Evolutionary conservation across 345 rosid species (phyloP), one percentile per base, ranked within the genome.

Genomic region (Erodium maritimum): DNA sequence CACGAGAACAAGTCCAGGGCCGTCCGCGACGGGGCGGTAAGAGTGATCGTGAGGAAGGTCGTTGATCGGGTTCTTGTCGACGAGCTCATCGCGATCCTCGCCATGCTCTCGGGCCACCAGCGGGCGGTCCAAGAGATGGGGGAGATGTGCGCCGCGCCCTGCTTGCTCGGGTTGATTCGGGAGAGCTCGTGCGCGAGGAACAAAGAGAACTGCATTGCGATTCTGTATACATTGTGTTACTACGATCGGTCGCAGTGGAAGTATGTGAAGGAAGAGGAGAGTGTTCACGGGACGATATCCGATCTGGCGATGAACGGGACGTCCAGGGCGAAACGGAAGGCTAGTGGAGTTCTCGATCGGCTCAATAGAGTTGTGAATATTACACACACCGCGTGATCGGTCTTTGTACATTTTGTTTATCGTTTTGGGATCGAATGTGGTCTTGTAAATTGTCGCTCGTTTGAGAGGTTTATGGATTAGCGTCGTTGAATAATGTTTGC

Each of bases 301-400:
- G 86, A 81, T 68, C 91, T 93, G 63, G 75, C 84, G 18, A 72
- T 75, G 53, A 85, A 82, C 23, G 99, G 99, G 50, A 89, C 97
- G 54, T 74, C 97, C 11, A 82, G 99, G 76, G 99, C 97, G 59
- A 84, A 83, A 80, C 79, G 99, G 72, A 93, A 93, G 73, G 99
- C 99, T 5, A 79, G 61, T 11, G 83, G 84, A 50, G 82, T 89
- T 37, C 83, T 93, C 19, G 99, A 85, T 33, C 80, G 94, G 76
- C 55, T 93, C 71, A 82, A 73, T 60, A 77, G 85, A 58, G 71
- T 76, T 55, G 71, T 80, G 73, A 87, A 80, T 75, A 79, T 81
- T 24, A 87, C 99, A 0, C 95, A 93, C 63, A 89, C 99, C 6
- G 91, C 97, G 21, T 93, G 78, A 89, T 57, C 50, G 29, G 64